A percentile compares a stretch with the other conserved stretches of the same genome.
Evolutionary conservation across 2,329 filamentous ascomycete species (phyloP).

Genomic region (Aureobasidium musti): DNA sequence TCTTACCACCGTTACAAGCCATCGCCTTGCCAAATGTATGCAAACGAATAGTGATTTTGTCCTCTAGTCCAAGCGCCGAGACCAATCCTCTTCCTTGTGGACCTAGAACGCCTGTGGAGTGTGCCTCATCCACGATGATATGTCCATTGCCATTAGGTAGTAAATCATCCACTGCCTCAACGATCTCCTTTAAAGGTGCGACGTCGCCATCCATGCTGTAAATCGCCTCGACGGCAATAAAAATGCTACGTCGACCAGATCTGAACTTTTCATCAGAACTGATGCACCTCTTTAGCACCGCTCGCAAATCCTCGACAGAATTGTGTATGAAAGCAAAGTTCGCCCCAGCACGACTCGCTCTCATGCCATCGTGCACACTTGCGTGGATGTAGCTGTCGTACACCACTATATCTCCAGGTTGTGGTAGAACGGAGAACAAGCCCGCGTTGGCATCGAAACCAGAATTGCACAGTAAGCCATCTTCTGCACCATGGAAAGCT

Average conservation of each 20-base stretch:
- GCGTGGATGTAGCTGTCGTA: conserved; percentile 78
- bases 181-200: conserved; percentile 62
- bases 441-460: conserved; percentile 54
- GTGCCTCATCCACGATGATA: conserved; percentile 68
- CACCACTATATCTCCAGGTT: conserved; percentile 56
- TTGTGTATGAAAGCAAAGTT: conserved; percentile 61
- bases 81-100: conserved; percentile 60
- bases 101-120: conserved; percentile 64
- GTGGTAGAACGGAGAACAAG: conserved; percentile 52
- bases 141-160: conserved; percentile 62
- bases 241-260: conserved; percentile 56
- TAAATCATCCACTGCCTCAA: conserved; percentile 57
- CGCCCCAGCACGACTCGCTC: conserved; percentile 57
- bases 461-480: conserved; percentile 62
- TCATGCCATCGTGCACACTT: conserved; percentile 77
- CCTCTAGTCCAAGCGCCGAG: conserved; percentile 58
- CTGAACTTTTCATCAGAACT: conserved; percentile 38
- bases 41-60: conserved; percentile 59
- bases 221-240: conserved; percentile 68
- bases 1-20: conserved; percentile 68
- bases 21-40: conserved; percentile 70
- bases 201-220: conserved; percentile 83
- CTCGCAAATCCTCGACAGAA: conserved; percentile 44
- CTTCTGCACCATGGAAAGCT: conserved; percentile 59
- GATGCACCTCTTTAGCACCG: conserved; percentile 40